Evolutionary conservation across 2,329 filamentous ascomycete genomes (phyloP).

Genomic region (Ophiostoma perfectum): DNA sequence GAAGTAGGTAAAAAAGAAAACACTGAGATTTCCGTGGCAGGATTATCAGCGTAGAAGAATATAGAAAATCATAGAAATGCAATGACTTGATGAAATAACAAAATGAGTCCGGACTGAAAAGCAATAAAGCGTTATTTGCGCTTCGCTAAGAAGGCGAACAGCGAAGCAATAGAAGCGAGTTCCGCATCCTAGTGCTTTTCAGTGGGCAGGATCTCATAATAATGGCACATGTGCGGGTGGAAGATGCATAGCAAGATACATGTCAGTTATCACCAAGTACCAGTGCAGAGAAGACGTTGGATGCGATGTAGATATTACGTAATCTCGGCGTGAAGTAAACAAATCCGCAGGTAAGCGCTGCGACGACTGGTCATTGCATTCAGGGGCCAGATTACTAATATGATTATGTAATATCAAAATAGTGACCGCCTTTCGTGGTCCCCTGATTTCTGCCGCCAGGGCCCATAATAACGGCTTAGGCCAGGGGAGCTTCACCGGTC

Average conservation of each 20-base stretch:
- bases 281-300: background rate
- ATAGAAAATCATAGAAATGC: too few species aligned
- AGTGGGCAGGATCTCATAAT: too few species aligned
- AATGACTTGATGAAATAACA: too few species aligned
- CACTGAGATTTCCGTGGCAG: background rate
- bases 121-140: too few species aligned
- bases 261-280: background rate
- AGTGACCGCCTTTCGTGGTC: slow-evolving; percentile 5
- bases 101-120: too few species aligned
- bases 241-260: background rate
- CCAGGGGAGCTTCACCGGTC: slow-evolving; percentile 15
- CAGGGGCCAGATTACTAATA: background rate
- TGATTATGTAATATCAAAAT: background rate
- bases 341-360: background rate
- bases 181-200: too few species aligned
- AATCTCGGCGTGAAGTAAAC: background rate
- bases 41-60: too few species aligned
- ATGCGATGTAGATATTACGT: background rate
- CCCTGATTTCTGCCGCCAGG: background rate
- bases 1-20: background rate
- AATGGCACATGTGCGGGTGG: too few species aligned
- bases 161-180: too few species aligned
- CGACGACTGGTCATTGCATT: too few species aligned
- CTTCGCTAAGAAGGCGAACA: too few species aligned
- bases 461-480: slow-evolving; percentile 5